These are phyloP conservation scores for Rostrohypoxylon terebratum DNA, from an alignment of 495 filamentous ascomycete genomes.

Conservation along the genomic window DNA sequence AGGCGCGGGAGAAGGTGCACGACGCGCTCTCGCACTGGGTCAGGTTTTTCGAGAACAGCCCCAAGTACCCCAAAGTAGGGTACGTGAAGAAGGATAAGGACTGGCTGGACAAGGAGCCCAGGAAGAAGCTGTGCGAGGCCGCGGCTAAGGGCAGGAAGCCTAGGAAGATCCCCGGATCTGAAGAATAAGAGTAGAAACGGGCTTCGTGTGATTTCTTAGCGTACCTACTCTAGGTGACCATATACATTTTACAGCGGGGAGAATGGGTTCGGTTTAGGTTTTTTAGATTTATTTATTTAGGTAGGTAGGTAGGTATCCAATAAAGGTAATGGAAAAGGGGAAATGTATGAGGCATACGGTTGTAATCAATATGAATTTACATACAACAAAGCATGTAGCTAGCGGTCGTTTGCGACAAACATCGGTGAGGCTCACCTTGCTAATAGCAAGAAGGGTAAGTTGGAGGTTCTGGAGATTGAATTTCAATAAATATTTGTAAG, in stretches of 20 bases:
- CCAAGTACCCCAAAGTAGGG: slow-evolving; percentile 81
- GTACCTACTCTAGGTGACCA: not conserved
- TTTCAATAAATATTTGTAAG: no score
- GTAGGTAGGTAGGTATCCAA: not conserved
- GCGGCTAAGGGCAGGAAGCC: slow-evolving; percentile 58
- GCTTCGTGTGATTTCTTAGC: not conserved
- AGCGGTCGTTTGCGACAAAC: not conserved
- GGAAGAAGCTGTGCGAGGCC: slow-evolving; percentile 57
- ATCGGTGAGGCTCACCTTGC: no score
- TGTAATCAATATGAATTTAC: not conserved
- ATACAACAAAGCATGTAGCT: not conserved
- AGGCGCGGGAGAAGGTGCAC: slow-evolving; percentile 66
- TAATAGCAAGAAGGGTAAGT: no score
- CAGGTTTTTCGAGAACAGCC: slow-evolving; percentile 79
- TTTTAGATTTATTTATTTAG: no score
- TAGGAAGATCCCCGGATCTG: slow-evolving; percentile 53
- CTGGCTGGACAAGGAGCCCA: slow-evolving; percentile 61
- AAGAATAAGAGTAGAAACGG: slow-evolving; percentile 12
- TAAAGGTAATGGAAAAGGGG: not conserved
- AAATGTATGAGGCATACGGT: not conserved
- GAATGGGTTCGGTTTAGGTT: not conserved
- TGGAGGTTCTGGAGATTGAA: no score
- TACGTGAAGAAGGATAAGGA: slow-evolving; percentile 63
- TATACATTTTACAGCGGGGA: slow-evolving; percentile 5
- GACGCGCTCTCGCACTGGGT: slow-evolving; percentile 74